Percentiles rank a stretch among this genome's conserved stretches.
Conservation (phyloP, 306 rosid genomes). For the Carpinus fangiana region DNA sequence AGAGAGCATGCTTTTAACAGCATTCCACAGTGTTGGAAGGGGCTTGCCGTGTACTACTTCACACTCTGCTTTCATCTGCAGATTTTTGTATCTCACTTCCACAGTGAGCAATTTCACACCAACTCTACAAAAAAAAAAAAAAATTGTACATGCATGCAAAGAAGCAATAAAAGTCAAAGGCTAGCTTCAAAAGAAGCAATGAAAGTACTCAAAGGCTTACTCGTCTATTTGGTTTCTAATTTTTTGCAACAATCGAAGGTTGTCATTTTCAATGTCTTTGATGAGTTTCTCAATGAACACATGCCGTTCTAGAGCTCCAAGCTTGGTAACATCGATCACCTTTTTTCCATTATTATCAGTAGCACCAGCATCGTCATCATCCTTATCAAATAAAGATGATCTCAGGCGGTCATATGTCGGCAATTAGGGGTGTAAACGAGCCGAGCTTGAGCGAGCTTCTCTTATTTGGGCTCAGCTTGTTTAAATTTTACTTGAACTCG, state of each 20-base stretch:
- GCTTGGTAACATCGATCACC: constrained; percentile 50
- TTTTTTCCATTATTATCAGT: constrained; percentile 22
- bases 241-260: constrained; percentile 42
- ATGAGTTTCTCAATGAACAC: constrained; percentile 46
- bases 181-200: too few relatives aligned
- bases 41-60: constrained; percentile 53
- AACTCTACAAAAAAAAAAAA: constrained; percentile 37
- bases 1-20: constrained; percentile 31
- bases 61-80: constrained; percentile 43
- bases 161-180: too few relatives aligned
- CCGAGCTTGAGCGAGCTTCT: too few relatives aligned
- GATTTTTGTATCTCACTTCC: constrained; percentile 47
- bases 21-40: constrained; percentile 56
- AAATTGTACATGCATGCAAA: too few relatives aligned
- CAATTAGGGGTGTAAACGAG: too few relatives aligned
- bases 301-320: constrained; percentile 40
- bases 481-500: too few relatives aligned
- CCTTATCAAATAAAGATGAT: constrained; percentile 40
- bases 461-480: too few relatives aligned
- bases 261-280: constrained; percentile 48
- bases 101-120: constrained; percentile 42
- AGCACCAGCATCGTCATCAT: not conserved
- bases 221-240: constrained; percentile 38
- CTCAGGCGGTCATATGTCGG: not conserved
- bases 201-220: constrained; percentile 22